These are phyloP conservation scores for Hippophae rhamnoides DNA, from an alignment of 306 rosid genomes.

Conservation along the genomic window DNA sequence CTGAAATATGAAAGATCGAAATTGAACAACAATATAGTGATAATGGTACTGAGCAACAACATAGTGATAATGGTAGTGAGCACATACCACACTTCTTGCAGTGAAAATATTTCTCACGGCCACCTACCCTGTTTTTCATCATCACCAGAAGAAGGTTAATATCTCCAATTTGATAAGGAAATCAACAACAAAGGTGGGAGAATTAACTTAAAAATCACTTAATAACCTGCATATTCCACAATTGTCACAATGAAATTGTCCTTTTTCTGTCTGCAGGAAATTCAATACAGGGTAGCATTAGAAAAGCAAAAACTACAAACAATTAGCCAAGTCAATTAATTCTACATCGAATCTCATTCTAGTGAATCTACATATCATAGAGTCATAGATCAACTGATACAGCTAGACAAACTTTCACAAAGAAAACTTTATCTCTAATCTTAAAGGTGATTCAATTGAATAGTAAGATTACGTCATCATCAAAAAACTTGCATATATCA, in stretches of 20 bases:
- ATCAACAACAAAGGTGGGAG: background rate
- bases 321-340: slow-evolving; percentile 6
- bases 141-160: slow-evolving; percentile 14
- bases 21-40: too few species aligned
- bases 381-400: slow-evolving; percentile 8
- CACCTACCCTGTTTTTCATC: slow-evolving; percentile 59
- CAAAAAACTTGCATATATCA: slow-evolving; percentile 74
- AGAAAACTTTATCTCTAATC: background rate
- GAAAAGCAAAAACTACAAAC: slow-evolving; percentile 5
- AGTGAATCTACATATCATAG: slow-evolving; percentile 5
- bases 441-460: background rate
- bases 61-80: too few species aligned
- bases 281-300: slow-evolving; percentile 14
- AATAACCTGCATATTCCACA: slow-evolving; percentile 96
- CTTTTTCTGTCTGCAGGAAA: slow-evolving; percentile 50
- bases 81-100: slow-evolving; percentile 89
- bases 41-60: too few species aligned
- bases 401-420: slow-evolving; percentile 11
- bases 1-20: too few species aligned
- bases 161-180: slow-evolving; percentile 6
- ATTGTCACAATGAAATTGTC: slow-evolving; percentile 80
- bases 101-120: slow-evolving; percentile 71
- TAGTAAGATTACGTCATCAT: slow-evolving; percentile 64
- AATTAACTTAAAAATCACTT: slow-evolving; percentile 1
- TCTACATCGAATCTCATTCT: slow-evolving; percentile 11